Conservation (phyloP, 441 rosid genomes). For the Populus hybrid region DNA sequence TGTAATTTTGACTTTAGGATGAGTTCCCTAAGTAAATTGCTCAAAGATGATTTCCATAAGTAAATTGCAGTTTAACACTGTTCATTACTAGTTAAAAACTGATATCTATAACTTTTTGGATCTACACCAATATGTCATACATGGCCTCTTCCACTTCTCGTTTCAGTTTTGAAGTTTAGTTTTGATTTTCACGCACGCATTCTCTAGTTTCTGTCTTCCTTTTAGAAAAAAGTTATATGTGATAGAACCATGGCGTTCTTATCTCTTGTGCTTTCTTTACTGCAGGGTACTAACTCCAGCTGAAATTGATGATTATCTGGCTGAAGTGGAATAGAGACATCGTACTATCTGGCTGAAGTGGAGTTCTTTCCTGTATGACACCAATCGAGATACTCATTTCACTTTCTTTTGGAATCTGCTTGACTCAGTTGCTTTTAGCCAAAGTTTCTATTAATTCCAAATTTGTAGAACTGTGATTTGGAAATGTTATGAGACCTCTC, state of each 20-base stretch:
- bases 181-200: background rate
- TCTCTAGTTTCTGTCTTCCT: background rate
- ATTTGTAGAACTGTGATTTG: background rate
- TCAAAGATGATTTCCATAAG: background rate
- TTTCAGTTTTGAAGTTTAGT: background rate
- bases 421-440: background rate
- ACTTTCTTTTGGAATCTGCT: background rate
- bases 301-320: constrained; percentile 78
- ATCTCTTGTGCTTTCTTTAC: background rate
- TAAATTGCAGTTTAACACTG: background rate
- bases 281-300: constrained; percentile 77
- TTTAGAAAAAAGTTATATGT: no score
- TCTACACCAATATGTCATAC: background rate
- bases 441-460: background rate
- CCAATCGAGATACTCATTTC: background rate
- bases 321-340: constrained; percentile 56
- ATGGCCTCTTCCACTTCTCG: background rate
- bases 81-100: background rate
- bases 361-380: background rate
- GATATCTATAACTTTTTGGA: background rate
- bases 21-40: background rate
- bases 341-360: background rate
- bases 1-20: background rate
- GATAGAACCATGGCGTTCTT: background rate
- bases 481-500: background rate